Conservation (phyloP, 2,329 filamentous ascomycete species). For the Arthroderma sp. region DNA sequence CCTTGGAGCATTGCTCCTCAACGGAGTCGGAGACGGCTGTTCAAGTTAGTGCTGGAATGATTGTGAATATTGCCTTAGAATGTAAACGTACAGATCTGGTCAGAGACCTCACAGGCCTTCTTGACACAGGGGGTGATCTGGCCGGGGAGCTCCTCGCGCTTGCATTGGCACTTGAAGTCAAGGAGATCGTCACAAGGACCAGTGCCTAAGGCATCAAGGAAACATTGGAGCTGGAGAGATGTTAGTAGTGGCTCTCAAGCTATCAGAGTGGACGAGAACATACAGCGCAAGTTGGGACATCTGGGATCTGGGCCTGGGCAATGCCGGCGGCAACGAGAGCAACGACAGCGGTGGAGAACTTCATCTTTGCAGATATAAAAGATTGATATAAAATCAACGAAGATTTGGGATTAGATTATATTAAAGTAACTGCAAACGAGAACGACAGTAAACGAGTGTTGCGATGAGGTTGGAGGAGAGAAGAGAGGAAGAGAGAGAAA, state of each 20-base stretch:
- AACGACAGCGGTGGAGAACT: slow-evolving; percentile 20
- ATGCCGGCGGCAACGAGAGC: slow-evolving; percentile 32
- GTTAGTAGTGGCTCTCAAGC: not conserved
- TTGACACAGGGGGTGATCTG: slow-evolving; percentile 36
- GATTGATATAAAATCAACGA: slow-evolving; percentile 4
- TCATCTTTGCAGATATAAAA: slow-evolving; percentile 18
- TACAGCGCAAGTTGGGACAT: slow-evolving; percentile 37
- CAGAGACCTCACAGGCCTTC: slow-evolving; percentile 22
- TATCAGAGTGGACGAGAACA: slow-evolving; percentile 8
- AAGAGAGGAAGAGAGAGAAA: slow-evolving; percentile 2
- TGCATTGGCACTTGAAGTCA: slow-evolving; percentile 40
- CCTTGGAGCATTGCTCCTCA: slow-evolving; percentile 21
- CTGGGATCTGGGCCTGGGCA: slow-evolving; percentile 32
- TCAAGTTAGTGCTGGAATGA: not conserved
- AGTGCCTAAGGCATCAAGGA: slow-evolving; percentile 26
- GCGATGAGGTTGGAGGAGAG: slow-evolving; percentile 3
- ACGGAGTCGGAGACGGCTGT: slow-evolving; percentile 26
- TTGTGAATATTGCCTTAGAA: not conserved
- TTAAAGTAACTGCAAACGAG: slow-evolving; percentile 1
- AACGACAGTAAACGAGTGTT: slow-evolving; percentile 11
- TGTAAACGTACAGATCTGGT: slow-evolving; percentile 4
- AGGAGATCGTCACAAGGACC: slow-evolving; percentile 35
- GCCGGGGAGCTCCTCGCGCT: slow-evolving; percentile 30
- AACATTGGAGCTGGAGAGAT: slow-evolving; percentile 32
- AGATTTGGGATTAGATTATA: slow-evolving; percentile 1